Conservation (phyloP, 1,139 yeast genomes). For the Pichia sp. region DNA sequence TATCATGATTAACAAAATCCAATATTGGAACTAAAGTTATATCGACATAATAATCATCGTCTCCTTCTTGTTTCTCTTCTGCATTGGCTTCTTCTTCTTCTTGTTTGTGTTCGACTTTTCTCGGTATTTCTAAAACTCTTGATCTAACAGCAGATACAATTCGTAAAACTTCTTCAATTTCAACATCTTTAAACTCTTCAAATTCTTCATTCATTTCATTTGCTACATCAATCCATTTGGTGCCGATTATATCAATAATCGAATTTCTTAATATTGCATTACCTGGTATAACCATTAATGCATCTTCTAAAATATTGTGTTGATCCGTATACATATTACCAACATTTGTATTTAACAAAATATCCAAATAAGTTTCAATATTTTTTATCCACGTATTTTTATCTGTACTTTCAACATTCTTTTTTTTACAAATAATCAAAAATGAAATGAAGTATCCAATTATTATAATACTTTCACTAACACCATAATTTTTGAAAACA, state of each 20-base stretch:
- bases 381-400: neutral
- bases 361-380: conserved; percentile 24
- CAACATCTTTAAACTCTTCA: neutral
- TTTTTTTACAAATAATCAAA: conserved; percentile 10
- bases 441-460: conserved; percentile 26
- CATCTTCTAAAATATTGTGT: conserved; percentile 24
- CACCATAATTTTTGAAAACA: conserved; percentile 15
- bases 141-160: conserved; percentile 48
- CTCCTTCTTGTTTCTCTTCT: conserved; percentile 19
- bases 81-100: conserved; percentile 21
- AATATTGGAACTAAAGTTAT: conserved; percentile 58
- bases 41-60: conserved; percentile 40
- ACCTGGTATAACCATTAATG: conserved; percentile 21
- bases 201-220: conserved; percentile 16
- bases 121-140: conserved; percentile 58
- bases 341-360: conserved; percentile 23
- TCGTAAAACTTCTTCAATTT: conserved; percentile 27
- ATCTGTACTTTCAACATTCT: neutral
- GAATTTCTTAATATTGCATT: conserved; percentile 18
- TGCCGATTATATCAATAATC: conserved; percentile 15
- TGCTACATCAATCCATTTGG: conserved; percentile 18
- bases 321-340: conserved; percentile 25
- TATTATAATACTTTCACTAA: conserved; percentile 24
- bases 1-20: conserved; percentile 61
- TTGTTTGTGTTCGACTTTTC: conserved; percentile 28